Conservation (phyloP, 2,329 filamentous ascomycete species). For the Trichoderma cornu-damae region DNA sequence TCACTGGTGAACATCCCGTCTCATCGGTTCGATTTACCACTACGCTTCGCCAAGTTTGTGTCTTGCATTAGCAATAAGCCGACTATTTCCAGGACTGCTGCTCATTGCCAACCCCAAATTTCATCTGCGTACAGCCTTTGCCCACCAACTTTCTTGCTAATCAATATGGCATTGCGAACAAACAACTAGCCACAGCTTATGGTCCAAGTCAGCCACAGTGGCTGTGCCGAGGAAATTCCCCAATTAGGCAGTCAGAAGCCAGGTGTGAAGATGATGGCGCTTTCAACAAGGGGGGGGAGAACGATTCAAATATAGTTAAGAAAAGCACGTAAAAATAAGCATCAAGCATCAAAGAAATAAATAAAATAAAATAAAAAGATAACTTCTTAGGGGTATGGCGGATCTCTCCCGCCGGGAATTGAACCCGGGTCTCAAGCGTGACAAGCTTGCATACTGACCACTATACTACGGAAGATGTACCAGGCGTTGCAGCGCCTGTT, state of each 20-base stretch:
- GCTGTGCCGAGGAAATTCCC: neutral
- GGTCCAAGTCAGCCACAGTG: neutral
- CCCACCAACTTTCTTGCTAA: neutral
- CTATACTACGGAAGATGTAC: slow-evolving; percentile 17
- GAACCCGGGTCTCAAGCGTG: slow-evolving; percentile 18
- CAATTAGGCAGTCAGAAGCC: neutral
- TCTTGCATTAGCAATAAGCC: neutral
- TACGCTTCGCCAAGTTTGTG: too few species aligned
- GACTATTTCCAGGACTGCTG: neutral
- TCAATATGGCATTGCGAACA: neutral
- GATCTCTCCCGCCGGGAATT: slow-evolving; percentile 18
- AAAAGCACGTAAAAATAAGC: neutral
- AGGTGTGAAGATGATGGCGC: too few species aligned
- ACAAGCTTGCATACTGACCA: slow-evolving; percentile 19
- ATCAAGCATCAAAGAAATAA: neutral
- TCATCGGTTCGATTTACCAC: too few species aligned
- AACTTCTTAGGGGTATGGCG: slow-evolving; percentile 10
- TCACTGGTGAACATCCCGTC: too few species aligned
- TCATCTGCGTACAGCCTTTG: neutral
- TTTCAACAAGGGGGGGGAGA: too few species aligned
- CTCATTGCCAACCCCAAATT: neutral
- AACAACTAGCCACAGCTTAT: neutral
- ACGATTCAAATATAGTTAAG: too few species aligned
- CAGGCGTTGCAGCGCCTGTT: slow-evolving; percentile 14
- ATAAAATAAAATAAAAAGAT: neutral